Percentiles rank a stretch among this genome's conserved stretches.
phyloP scores from a whole-genome alignment of 345 rosid species.

The Bruguiera gymnorhiza region DNA sequence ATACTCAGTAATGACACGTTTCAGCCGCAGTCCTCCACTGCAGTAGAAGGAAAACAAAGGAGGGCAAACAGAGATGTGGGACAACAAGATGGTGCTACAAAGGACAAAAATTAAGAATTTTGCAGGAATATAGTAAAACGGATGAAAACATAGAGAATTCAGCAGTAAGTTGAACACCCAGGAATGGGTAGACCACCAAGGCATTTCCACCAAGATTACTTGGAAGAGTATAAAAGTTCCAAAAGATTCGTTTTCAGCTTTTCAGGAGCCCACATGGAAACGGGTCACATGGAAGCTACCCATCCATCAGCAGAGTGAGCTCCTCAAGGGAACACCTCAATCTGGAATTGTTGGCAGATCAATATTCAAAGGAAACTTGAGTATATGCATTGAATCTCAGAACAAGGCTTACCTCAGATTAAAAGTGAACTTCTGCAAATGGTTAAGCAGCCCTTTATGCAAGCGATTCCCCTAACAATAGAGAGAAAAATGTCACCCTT shows the following conservation, averaged over 20 bases:
- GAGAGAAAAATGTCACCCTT: neutral
- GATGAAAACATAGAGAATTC: neutral
- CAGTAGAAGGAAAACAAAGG: slow-evolving; percentile 13
- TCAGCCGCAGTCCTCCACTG: slow-evolving; percentile 95
- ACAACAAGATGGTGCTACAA: neutral
- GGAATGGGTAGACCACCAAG: no score
- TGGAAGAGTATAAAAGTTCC: neutral
- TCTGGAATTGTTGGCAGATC: neutral
- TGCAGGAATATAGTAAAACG: neutral
- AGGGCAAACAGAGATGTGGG: slow-evolving; percentile 13
- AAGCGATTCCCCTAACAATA: slow-evolving; percentile 70
- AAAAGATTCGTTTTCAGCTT: neutral
- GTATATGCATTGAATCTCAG: neutral
- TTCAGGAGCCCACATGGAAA: neutral
- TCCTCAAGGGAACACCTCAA: neutral
- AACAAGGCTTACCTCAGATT: slow-evolving; percentile 74
- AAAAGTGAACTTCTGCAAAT: slow-evolving; percentile 95
- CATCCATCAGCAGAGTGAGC: neutral
- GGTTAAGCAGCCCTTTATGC: slow-evolving; percentile 79
- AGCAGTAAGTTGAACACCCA: no score
- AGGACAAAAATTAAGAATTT: neutral
- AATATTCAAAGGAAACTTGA: neutral
- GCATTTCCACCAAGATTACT: no score
- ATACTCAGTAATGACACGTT: slow-evolving; percentile 92
- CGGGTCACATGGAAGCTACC: neutral